phyloP scores from a whole-genome alignment of 352 stramenopile species.

The Phytophthora meadii region DNA sequence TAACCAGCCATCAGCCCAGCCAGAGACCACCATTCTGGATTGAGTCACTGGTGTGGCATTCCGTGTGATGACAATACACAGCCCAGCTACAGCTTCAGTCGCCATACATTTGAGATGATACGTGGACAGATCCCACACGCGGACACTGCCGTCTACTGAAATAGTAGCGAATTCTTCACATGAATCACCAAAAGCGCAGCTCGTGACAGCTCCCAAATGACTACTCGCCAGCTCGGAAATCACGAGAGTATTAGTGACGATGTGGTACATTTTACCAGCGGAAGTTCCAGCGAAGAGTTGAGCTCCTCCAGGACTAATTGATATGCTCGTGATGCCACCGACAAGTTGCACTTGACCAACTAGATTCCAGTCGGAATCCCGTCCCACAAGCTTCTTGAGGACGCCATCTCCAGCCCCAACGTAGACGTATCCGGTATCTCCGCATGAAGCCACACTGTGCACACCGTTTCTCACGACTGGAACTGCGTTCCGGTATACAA shows the following conservation, averaged over 20 bases:
- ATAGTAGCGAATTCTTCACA: slow-evolving; percentile 78
- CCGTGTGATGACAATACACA: slow-evolving; percentile 55
- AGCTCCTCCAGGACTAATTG: slow-evolving; percentile 55
- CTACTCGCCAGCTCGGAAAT: slow-evolving; percentile 65
- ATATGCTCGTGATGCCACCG: slow-evolving; percentile 81
- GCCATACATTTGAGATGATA: slow-evolving; percentile 77
- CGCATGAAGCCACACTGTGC: slow-evolving; percentile 77
- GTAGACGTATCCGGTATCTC: slow-evolving; percentile 71
- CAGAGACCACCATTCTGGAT: slow-evolving; percentile 53
- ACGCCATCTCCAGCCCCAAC: slow-evolving; percentile 87
- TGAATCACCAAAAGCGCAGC: slow-evolving; percentile 65
- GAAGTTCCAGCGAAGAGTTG: slow-evolving; percentile 76
- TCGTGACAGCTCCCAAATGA: slow-evolving; percentile 68
- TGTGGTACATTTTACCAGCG: slow-evolving; percentile 76
- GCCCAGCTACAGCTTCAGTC: slow-evolving; percentile 57
- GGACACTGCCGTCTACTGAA: slow-evolving; percentile 70
- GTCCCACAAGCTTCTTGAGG: slow-evolving; percentile 84
- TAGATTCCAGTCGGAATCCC: slow-evolving; percentile 84
- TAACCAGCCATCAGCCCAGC: slow-evolving; percentile 81
- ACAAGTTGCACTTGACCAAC: slow-evolving; percentile 85
- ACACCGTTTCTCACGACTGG: slow-evolving; percentile 74
- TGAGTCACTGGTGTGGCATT: slow-evolving; percentile 7
- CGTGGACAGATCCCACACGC: slow-evolving; percentile 72
- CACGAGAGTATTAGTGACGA: slow-evolving; percentile 58
- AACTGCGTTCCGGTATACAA: slow-evolving; percentile 71